Conservation (phyloP, 2,329 filamentous ascomycete species). For the Orbilia javanica region DNA sequence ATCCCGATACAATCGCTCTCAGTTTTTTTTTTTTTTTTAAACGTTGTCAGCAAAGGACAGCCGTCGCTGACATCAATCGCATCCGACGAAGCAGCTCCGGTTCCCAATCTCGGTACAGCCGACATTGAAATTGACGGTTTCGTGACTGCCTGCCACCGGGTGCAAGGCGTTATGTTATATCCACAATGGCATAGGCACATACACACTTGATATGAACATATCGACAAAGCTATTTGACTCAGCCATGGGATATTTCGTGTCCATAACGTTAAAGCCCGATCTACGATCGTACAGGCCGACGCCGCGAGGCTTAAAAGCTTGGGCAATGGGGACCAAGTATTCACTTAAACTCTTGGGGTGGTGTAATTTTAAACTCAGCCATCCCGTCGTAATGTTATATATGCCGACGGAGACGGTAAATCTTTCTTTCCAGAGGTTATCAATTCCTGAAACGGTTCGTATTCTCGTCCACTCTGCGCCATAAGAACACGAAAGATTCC, state of each 20-base stretch:
- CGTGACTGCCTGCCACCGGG: too few species aligned
- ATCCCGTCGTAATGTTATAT: conserved; percentile 31
- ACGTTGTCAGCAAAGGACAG: conserved; percentile 49
- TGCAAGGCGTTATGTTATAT: too few species aligned
- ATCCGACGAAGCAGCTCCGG: conserved; percentile 32
- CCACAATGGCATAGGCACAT: too few species aligned
- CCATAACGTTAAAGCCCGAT: conserved; percentile 46
- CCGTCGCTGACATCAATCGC: conserved; percentile 52
- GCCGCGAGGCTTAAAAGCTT: conserved; percentile 29
- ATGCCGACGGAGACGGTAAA: conserved; percentile 43
- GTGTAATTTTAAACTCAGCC: conserved; percentile 39
- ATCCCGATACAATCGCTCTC: conserved; percentile 43
- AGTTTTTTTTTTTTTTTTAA: too few species aligned
- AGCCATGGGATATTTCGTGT: conserved; percentile 35
- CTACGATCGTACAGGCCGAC: conserved; percentile 29
- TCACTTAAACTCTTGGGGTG: neutral
- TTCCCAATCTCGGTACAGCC: conserved; percentile 49
- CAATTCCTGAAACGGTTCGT: conserved; percentile 54
- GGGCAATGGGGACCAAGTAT: neutral
- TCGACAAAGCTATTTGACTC: conserved; percentile 4
- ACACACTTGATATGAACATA: too few species aligned
- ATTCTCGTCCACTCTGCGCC: conserved; percentile 39
- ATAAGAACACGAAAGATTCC: conserved; percentile 42
- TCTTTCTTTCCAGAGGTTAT: conserved; percentile 33
- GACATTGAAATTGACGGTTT: conserved; percentile 8